phyloP scores from a whole-genome alignment of 2,329 filamentous ascomycete genomes.

The Cylindrodendrum hubeiense region DNA sequence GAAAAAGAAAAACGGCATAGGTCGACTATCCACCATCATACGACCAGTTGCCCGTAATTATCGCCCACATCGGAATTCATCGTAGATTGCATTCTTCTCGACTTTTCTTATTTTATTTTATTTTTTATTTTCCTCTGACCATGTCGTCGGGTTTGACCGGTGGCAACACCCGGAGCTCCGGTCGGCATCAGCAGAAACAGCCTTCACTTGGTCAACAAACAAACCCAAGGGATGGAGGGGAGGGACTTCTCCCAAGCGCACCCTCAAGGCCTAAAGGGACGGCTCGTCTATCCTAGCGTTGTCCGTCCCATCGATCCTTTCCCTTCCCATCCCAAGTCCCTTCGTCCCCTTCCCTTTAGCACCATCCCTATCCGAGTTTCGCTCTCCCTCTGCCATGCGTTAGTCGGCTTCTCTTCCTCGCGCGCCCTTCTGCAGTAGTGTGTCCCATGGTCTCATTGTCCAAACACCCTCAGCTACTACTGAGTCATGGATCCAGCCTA shows the following conservation, averaged over 20 bases:
- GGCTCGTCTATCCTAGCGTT: constrained; percentile 18
- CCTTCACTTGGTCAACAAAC: constrained; percentile 20
- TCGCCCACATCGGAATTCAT: constrained; percentile 14
- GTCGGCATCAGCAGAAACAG: constrained; percentile 8
- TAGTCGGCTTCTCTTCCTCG: background rate
- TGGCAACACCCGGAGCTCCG: constrained; percentile 20
- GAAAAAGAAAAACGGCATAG: constrained; percentile 12
- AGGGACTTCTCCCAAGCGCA: background rate
- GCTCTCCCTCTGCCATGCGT: background rate
- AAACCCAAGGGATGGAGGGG: constrained; percentile 1
- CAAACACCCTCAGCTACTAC: background rate
- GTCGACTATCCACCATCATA: constrained; percentile 34
- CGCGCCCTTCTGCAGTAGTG: constrained; percentile 22
- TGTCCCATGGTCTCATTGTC: background rate
- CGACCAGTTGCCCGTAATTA: constrained; percentile 23
- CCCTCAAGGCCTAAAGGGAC: constrained; percentile 17
- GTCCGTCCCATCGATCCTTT: background rate
- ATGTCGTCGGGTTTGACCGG: constrained; percentile 16
- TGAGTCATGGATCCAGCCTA: constrained; percentile 17
- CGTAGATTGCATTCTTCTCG: constrained; percentile 20
- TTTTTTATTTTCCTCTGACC: constrained; percentile 3
- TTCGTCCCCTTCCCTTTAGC: background rate
- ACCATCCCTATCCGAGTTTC: background rate
- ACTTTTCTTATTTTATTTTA: constrained; percentile 2
- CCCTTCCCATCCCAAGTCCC: background rate